phyloP scores from a whole-genome alignment of 805 yeast genomes.

The Myxozyma neotropica region DNA sequence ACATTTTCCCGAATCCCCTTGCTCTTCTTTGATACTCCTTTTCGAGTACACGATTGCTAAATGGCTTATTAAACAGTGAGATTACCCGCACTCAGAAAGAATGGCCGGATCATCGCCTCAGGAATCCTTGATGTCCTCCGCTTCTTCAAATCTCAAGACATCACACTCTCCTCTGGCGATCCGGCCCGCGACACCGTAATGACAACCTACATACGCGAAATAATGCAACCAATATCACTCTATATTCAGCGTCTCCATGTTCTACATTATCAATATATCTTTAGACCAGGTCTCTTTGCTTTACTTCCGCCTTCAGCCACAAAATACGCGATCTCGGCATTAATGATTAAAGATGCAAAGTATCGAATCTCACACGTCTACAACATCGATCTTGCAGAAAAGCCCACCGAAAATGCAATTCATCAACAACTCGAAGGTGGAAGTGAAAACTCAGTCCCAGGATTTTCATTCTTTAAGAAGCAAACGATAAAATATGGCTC shows the following conservation, averaged over 20 bases:
- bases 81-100: slow-evolving; percentile 30
- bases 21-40: neutral
- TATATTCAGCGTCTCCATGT: slow-evolving; percentile 34
- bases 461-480: slow-evolving; percentile 24
- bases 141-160: slow-evolving; percentile 20
- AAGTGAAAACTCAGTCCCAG: slow-evolving; percentile 7
- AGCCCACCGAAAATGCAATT: neutral
- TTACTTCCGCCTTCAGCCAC: slow-evolving; percentile 15
- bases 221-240: slow-evolving; percentile 26
- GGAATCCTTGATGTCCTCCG: slow-evolving; percentile 33
- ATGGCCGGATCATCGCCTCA: slow-evolving; percentile 20
- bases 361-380: slow-evolving; percentile 20
- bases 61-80: neutral
- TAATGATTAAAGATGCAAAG: slow-evolving; percentile 20
- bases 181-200: slow-evolving; percentile 28
- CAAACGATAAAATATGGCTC: slow-evolving; percentile 1
- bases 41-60: neutral
- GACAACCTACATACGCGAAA: slow-evolving; percentile 20
- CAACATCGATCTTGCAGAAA: slow-evolving; percentile 17
- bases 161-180: slow-evolving; percentile 9
- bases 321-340: slow-evolving; percentile 24
- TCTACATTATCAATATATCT: slow-evolving; percentile 27
- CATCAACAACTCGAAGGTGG: neutral
- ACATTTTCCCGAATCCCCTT: neutral
- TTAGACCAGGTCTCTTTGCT: slow-evolving; percentile 30